phyloP scores from a whole-genome alignment of 306 rosid genomes.

The Hippophae gyantsensis region DNA sequence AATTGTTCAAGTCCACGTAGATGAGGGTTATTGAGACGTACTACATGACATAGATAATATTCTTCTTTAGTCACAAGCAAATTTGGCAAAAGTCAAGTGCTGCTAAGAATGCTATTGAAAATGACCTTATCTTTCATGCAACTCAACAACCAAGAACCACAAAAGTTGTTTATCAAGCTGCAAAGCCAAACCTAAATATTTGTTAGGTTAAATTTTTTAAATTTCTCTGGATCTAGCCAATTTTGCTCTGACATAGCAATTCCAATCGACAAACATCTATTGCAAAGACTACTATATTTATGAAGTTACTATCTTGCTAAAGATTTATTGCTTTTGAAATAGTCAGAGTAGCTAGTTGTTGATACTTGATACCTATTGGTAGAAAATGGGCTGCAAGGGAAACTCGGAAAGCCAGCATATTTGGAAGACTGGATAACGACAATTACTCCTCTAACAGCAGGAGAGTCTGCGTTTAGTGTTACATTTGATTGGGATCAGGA shows the following conservation, averaged over 20 bases:
- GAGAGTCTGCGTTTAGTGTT: slow-evolving; percentile 42
- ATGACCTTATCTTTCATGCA: too few species aligned
- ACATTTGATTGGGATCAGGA: slow-evolving; percentile 59
- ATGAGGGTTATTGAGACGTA: too few species aligned
- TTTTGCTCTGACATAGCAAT: neutral
- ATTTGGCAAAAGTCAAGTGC: too few species aligned
- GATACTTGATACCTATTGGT: slow-evolving; percentile 1
- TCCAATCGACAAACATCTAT: neutral
- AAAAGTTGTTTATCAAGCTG: too few species aligned
- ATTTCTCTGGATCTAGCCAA: too few species aligned
- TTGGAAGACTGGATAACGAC: slow-evolving; percentile 49
- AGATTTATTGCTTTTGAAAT: neutral
- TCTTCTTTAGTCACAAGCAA: too few species aligned
- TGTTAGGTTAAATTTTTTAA: too few species aligned
- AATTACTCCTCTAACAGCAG: slow-evolving; percentile 29
- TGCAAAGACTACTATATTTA: neutral
- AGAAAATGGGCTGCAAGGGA: slow-evolving; percentile 50
- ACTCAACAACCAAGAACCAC: too few species aligned
- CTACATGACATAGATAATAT: too few species aligned
- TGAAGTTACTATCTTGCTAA: neutral
- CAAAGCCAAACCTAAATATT: too few species aligned
- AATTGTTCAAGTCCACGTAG: too few species aligned
- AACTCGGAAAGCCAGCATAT: slow-evolving; percentile 45
- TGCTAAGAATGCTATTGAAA: too few species aligned
- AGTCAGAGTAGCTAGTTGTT: neutral